Percentiles rank a stretch among this genome's conserved stretches.
Conservation (phyloP, 768 basidiomycete species). For the Zangia roseola region DNA sequence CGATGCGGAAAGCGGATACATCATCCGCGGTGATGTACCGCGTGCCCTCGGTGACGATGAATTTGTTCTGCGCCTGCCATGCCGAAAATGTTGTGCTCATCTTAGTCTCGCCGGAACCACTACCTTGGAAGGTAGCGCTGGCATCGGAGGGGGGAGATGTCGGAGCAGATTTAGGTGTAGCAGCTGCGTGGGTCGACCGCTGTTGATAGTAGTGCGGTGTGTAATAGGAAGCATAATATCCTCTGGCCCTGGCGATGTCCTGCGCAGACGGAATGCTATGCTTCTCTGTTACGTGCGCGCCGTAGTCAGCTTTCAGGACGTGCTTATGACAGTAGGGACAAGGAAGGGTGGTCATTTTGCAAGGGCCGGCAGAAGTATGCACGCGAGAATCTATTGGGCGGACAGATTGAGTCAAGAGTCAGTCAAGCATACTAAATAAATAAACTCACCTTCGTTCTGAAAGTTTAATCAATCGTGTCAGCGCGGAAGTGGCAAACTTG, state of each 20-base stretch:
- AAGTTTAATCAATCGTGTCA: not conserved
- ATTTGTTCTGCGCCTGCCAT: conserved; percentile 18
- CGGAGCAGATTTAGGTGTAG: not conserved
- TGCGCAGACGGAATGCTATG: conserved; percentile 10
- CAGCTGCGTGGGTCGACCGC: not conserved
- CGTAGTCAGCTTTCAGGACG: conserved; percentile 6
- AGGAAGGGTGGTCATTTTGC: conserved; percentile 8
- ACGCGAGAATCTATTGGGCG: not conserved
- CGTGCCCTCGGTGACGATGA: conserved; percentile 3
- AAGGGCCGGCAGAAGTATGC: not conserved
- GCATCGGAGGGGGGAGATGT: not conserved
- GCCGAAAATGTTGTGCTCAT: conserved; percentile 19
- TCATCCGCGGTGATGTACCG: conserved; percentile 24
- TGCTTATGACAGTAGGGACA: conserved; percentile 14
- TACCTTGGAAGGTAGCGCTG: not conserved
- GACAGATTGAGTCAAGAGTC: not conserved
- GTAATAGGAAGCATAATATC: not conserved
- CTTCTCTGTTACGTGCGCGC: conserved; percentile 10
- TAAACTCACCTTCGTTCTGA: not conserved
- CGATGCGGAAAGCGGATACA: conserved; percentile 20
- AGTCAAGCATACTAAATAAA: not conserved
- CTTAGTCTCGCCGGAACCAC: not conserved
- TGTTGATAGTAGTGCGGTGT: not conserved
- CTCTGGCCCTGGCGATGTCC: conserved; percentile 8
- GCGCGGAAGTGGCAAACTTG: too few relatives aligned